These are phyloP conservation scores for Globisporangium alternatum DNA, from an alignment of 352 stramenopile genomes.

Conservation along the genomic window DNA sequence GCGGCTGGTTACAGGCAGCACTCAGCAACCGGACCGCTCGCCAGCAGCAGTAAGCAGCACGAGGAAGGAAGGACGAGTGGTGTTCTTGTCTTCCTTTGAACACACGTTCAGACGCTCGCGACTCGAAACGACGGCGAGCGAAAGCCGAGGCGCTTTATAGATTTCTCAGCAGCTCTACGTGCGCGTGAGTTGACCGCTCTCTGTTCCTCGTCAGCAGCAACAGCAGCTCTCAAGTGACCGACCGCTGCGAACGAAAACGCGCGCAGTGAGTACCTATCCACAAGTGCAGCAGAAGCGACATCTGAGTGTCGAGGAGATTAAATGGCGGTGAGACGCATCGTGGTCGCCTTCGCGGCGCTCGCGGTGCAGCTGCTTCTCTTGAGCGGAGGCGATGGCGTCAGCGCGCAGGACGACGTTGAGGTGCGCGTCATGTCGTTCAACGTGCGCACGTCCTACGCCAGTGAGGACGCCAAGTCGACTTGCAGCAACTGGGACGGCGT, in stretches of 20 bases:
- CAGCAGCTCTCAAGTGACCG: background rate
- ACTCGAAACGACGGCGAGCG: too few relatives aligned
- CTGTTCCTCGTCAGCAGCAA: background rate
- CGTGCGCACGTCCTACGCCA: conserved; percentile 64
- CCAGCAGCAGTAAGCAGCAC: background rate
- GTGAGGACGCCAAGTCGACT: conserved; percentile 28
- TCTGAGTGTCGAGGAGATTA: background rate
- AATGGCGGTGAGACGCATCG: background rate
- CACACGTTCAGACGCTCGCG: background rate
- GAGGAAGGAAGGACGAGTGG: background rate
- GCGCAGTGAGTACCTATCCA: background rate
- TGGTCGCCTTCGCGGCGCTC: conserved; percentile 1
- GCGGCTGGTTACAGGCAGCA: background rate
- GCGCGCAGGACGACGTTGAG: conserved; percentile 32
- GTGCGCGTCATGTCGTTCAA: conserved; percentile 80
- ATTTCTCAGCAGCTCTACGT: too few relatives aligned
- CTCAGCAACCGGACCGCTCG: conserved; percentile 6
- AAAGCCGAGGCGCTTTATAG: too few relatives aligned
- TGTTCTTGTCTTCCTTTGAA: background rate
- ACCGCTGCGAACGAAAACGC: conserved; percentile 4
- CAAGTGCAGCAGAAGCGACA: background rate
- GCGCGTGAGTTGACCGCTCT: background rate
- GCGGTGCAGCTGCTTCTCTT: conserved; percentile 3
- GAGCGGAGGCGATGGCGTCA: background rate
- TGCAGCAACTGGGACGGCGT: conserved; percentile 67